Base-by-base conservation (phyloP, 148 eudicot species). In the Limonium bicolor region DNA sequence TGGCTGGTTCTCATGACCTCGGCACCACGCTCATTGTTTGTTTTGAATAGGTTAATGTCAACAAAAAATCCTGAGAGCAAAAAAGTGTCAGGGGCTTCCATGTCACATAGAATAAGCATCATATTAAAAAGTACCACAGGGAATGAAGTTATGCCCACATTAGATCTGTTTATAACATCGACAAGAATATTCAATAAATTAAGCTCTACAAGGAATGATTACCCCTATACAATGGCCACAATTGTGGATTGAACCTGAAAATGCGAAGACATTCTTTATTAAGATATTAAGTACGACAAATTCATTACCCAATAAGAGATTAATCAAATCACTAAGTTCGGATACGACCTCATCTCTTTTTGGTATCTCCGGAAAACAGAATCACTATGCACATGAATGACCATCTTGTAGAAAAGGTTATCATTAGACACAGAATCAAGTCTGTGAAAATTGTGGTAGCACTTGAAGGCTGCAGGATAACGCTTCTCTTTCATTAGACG, bases 221-320 rank as follows among this genome's bases (percentile, higher is more conserved):
- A 88, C 97, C 97, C 80, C 95, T 71, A 73, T 84, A 88, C 26
- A 88, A 58, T 27, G 97, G 97, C 97, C 97, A 84, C 51, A 88
- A 63, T 38, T 58, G 68, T 56, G 94, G 95, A 45, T 88, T 72
- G 52, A 47, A 40, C 76, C 97, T 88, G 84, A 48, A 67, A 25
- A 54, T 29, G 42, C 32, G 30, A 55, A 46, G 28, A 49, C 54
- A 54, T 2, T 41, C 22, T 50, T 46, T 23, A 34, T 53, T 24
- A 58, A 31, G 12, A 59, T 27, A 68, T 43, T 20, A 13, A 33
- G 42, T 46, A 22, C 58, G 38, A 22, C 20, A 27, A 46, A 24
- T 20, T 41, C 23, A 36, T 52, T 19, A 35, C 30, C 48, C 24
- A 41, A 22, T 22, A 22, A n/a, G 28, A 28, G 15, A 34, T 27